phyloP scores from a whole-genome alignment of 2,329 filamentous ascomycete species.

The Hypoxylon sp. region DNA sequence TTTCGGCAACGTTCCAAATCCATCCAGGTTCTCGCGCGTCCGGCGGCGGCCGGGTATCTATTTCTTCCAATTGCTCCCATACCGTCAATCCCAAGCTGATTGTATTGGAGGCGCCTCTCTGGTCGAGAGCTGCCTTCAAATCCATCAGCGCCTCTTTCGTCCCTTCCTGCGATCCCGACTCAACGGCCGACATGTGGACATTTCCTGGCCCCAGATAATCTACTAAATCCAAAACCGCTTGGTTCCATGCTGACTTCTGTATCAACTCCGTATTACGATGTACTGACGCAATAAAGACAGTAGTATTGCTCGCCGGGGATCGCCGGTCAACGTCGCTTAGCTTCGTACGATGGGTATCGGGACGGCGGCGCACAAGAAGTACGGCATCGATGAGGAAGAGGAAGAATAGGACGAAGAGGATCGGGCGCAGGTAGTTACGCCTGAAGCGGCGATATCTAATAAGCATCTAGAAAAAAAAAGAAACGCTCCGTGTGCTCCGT shows the following conservation, averaged over 20 bases:
- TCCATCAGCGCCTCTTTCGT: constrained; percentile 74
- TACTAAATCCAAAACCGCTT: constrained; percentile 70
- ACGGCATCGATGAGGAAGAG: constrained; percentile 57
- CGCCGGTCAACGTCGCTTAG: constrained; percentile 41
- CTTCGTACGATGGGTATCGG: constrained; percentile 52
- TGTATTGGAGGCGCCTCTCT: constrained; percentile 66
- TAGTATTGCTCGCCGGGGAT: constrained; percentile 50
- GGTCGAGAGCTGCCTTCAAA: constrained; percentile 68
- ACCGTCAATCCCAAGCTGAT: constrained; percentile 70
- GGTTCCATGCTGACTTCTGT: constrained; percentile 72
- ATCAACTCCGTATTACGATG: constrained; percentile 77
- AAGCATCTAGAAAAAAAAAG: constrained; percentile 54
- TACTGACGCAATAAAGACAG: constrained; percentile 75
- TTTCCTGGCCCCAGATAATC: constrained; percentile 72
- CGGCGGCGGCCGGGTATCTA: constrained; percentile 59
- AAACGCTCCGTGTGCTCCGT: constrained; percentile 16
- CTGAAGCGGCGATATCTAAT: constrained; percentile 56
- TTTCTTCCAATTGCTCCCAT: constrained; percentile 70
- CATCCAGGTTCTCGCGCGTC: constrained; percentile 67
- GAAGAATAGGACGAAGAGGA: constrained; percentile 53
- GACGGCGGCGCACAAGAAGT: constrained; percentile 52
- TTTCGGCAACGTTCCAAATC: constrained; percentile 68
- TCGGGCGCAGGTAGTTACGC: constrained; percentile 55
- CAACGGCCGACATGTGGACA: constrained; percentile 75
- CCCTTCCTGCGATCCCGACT: constrained; percentile 77